A percentile compares a stretch with the other conserved stretches of the same genome.
These are phyloP conservation scores for Ceratobasidium theobromae DNA, from an alignment of 1,284 basidiomycete species.

Conservation along the genomic window DNA sequence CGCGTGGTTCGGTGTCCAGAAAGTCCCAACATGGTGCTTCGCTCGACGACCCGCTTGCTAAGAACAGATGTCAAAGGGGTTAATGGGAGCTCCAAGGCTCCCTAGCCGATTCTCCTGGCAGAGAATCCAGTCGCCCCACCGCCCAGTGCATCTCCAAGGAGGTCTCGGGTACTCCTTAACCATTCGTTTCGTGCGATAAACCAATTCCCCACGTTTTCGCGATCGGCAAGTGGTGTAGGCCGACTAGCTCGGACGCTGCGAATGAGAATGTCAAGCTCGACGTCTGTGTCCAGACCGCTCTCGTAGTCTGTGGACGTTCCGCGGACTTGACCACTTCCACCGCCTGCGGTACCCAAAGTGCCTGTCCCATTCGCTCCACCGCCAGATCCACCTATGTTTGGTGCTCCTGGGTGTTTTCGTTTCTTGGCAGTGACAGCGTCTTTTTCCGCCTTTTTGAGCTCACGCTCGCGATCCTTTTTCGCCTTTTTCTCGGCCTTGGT, in stretches of 20 bases:
- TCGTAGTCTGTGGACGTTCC: slow-evolving; percentile 62
- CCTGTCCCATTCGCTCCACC: slow-evolving; percentile 48
- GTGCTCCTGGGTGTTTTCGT: slow-evolving; percentile 47
- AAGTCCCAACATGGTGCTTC: background rate
- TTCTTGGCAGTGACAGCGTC: slow-evolving; percentile 49
- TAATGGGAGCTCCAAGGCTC: background rate
- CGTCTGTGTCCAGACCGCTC: slow-evolving; percentile 78
- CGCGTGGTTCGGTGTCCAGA: background rate
- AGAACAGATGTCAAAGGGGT: background rate
- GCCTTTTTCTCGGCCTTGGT: slow-evolving; percentile 81
- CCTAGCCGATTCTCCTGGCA: slow-evolving; percentile 25
- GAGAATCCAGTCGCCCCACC: slow-evolving; percentile 28
- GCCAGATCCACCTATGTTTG: slow-evolving; percentile 35
- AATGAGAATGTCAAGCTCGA: slow-evolving; percentile 61
- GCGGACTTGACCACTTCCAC: slow-evolving; percentile 44
- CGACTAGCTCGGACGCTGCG: slow-evolving; percentile 57
- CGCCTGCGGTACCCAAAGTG: slow-evolving; percentile 48
- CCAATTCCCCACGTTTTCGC: slow-evolving; percentile 44
- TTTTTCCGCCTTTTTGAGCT: slow-evolving; percentile 60
- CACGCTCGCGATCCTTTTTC: slow-evolving; percentile 72
- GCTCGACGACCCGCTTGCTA: background rate
- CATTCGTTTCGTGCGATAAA: slow-evolving; percentile 36
- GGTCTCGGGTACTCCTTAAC: slow-evolving; percentile 24
- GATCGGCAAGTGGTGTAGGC: slow-evolving; percentile 53
- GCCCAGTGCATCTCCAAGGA: slow-evolving; percentile 23